Base-by-base conservation (phyloP, 768 basidiomycete species). In the Suillus hirtellus region DNA sequence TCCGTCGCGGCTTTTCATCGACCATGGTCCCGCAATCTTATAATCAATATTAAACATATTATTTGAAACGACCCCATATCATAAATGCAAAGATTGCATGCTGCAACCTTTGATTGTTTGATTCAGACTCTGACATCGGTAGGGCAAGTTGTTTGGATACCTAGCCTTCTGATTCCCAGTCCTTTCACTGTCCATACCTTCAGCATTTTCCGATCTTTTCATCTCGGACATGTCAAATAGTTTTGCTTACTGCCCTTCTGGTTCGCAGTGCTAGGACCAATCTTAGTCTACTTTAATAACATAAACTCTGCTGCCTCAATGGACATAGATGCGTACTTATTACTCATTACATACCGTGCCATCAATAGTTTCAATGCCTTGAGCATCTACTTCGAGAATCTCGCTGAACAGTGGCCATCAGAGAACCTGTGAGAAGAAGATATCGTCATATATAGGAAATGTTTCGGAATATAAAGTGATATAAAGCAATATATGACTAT, bases 51-150 rank as follows among this genome's bases (percentile, higher is more conserved):
- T 64, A 68, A 58, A 37, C 62, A 64, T 60, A 62, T 65, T 63
- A 70, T 75, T 65, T 65, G 64, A 72, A 59, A 64, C 71, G 66
- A 55, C 66, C 69, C 49, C 71, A 66, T 72, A 75, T 67, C 68
- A 64, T 67, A 66, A 64, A 65, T 65, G 65, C 73, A 71, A 63
- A 63, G 70, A 64, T 27, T 27, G 55, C 55, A 56, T 67, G 21
- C 59, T 74, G 68, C 74, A 72, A 63, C 63, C 61, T 61, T 60
- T 63, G 67, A 74, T 68, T 72, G 69, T 69, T 75, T 71, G 74
- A 74, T 68, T 19, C 74, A 75, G 68, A 71, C 65, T 55, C 65
- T 67, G 66, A 64, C 67, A 66, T 50, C 37, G 71, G 67, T 64
- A 68, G 69, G 66, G 67, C 69, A 66, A 49, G 27, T 71, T 69